Evolutionary conservation across 805 yeast species (phyloP).

Genomic region (Ogataea ganodermae): DNA sequence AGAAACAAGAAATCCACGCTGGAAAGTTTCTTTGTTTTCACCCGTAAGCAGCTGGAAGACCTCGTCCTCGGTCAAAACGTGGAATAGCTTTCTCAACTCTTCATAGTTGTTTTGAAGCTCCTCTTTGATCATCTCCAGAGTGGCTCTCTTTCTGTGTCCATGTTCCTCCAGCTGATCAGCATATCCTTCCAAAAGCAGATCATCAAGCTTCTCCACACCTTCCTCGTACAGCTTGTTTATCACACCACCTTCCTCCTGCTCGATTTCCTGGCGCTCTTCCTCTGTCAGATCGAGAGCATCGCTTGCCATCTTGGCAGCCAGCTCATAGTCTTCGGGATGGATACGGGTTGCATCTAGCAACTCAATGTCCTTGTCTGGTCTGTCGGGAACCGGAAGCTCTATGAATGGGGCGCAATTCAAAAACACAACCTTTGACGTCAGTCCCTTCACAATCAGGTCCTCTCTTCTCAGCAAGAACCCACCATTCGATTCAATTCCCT

Average conservation of each 20-base stretch:
- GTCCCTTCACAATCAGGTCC: conserved; percentile 79
- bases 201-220: conserved; percentile 76
- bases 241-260: conserved; percentile 77
- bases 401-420: conserved; percentile 91
- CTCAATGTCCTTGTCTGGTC: conserved; percentile 66
- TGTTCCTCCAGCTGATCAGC: conserved; percentile 86
- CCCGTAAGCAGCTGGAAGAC: conserved; percentile 90
- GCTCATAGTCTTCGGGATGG: conserved; percentile 96
- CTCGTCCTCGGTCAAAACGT: conserved; percentile 62
- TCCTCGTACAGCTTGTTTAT: conserved; percentile 71
- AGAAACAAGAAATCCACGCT: conserved; percentile 71
- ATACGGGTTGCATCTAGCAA: conserved; percentile 91
- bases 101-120: conserved; percentile 87
- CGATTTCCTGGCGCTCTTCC: conserved; percentile 76
- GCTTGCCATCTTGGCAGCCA: conserved; percentile 96
- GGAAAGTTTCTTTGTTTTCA: conserved; percentile 70
- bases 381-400: conserved; percentile 65
- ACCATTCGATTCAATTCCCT: conserved; percentile 73
- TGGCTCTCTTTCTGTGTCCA: conserved; percentile 72
- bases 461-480: conserved; percentile 66
- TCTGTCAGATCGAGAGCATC: conserved; percentile 97
- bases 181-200: conserved; percentile 84
- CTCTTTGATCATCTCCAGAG: conserved; percentile 78
- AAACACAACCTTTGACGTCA: conserved; percentile 78
- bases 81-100: conserved; percentile 79